Percentiles rank a stretch among this genome's conserved stretches.
Evolutionary conservation across 192 early-diverging fungal genomes (phyloP).

Genomic region (Backusella australiensis): DNA sequence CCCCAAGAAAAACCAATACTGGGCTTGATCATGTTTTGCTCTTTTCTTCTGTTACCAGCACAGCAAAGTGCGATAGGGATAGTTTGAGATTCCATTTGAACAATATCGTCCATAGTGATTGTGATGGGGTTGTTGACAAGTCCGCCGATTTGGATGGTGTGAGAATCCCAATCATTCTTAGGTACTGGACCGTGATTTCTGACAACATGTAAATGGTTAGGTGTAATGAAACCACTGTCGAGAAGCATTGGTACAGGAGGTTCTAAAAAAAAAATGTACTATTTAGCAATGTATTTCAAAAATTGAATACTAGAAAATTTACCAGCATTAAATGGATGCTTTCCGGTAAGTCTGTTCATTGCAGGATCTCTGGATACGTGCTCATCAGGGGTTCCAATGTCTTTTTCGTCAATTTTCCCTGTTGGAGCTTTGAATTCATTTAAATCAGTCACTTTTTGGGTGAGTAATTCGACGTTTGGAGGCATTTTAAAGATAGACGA

Average conservation of each 20-base stretch:
- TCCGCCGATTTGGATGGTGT: constrained; percentile 41
- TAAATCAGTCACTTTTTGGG: background rate
- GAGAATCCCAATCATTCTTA: constrained; percentile 41
- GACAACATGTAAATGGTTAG: constrained; percentile 61
- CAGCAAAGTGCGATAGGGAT: constrained; percentile 61
- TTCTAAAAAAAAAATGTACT: constrained; percentile 30
- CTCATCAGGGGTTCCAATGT: background rate
- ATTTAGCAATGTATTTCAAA: background rate
- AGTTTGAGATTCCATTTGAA: constrained; percentile 36
- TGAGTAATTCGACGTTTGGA: background rate
- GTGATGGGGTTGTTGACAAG: constrained; percentile 36
- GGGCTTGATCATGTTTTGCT: constrained; percentile 64
- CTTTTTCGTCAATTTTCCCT: background rate
- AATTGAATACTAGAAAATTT: background rate
- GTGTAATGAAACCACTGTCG: constrained; percentile 54
- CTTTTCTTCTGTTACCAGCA: constrained; percentile 67
- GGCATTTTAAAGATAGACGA: background rate
- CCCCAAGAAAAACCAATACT: constrained; percentile 56
- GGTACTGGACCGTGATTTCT: constrained; percentile 70
- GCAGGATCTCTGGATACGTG: background rate
- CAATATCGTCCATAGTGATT: constrained; percentile 43
- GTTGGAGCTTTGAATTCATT: background rate
- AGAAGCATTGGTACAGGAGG: constrained; percentile 42
- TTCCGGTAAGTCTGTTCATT: background rate
- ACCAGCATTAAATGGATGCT: background rate